These are phyloP conservation scores for Fusarium pininemorale DNA, from an alignment of 2,329 filamentous ascomycete species.

Conservation along the genomic window DNA sequence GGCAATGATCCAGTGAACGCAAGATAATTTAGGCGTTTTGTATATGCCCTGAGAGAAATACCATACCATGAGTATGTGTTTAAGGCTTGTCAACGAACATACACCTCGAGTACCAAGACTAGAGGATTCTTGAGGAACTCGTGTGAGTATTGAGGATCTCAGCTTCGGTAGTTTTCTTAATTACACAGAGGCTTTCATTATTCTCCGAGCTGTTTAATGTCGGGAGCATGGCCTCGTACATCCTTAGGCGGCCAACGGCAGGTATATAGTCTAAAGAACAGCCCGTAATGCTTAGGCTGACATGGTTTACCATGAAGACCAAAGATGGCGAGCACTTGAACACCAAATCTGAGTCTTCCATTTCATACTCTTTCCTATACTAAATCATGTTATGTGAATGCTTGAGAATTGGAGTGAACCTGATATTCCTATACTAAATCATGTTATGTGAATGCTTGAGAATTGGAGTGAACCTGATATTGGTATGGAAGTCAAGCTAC, in stretches of 20 bases:
- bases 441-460: not conserved
- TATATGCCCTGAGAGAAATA: not conserved
- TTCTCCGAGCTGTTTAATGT: no score
- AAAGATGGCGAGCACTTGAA: no score
- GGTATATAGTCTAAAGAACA: no score
- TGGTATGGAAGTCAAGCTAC: not conserved
- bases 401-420: no score
- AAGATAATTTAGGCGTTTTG: accelerated
- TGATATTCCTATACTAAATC: no score
- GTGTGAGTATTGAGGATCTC: not conserved
- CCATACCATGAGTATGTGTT: not conserved
- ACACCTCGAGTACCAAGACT: not conserved
- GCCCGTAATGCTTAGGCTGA: accelerated
- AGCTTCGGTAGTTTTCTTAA: accelerated
- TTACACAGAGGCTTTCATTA: accelerated
- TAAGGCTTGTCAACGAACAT: not conserved
- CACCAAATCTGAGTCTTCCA: no score
- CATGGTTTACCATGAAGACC: no score
- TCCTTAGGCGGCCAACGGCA: accelerated
- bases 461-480: no score
- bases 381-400: not conserved
- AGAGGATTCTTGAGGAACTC: not conserved
- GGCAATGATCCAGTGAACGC: no score
- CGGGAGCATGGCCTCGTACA: no score
- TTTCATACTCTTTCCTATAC: not conserved